A percentile compares a stretch with the other conserved stretches of the same genome.
Evolutionary conservation across 2,329 filamentous ascomycete genomes (phyloP).

Genomic region (Bipolaris oryzae): DNA sequence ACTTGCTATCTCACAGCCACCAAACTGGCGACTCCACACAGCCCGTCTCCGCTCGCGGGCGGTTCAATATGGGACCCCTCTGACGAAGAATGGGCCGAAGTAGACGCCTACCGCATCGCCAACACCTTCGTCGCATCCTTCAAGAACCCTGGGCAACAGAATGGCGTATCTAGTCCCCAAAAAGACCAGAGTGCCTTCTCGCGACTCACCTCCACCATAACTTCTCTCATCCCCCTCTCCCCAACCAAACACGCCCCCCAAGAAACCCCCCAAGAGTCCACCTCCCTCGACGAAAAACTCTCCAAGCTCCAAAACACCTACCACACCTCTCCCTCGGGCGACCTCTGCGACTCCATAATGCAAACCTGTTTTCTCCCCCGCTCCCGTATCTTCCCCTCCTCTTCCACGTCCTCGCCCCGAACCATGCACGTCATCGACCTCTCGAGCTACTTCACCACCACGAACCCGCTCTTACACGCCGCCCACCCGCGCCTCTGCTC

Average conservation of each 20-base stretch:
- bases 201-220: conserved; percentile 3
- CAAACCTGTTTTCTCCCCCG: not conserved
- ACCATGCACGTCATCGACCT: conserved; percentile 20
- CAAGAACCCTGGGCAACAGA: not conserved
- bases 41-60: not conserved
- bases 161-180: not conserved
- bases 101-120: conserved; percentile 7
- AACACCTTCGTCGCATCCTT: conserved; percentile 16
- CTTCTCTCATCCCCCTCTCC: not conserved
- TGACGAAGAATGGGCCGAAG: conserved; percentile 18
- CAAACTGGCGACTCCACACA: not conserved
- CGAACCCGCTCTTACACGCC: not conserved
- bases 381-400: conserved; percentile 1
- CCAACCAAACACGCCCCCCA: not conserved
- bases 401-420: not conserved
- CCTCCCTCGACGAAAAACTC: not conserved
- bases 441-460: not conserved
- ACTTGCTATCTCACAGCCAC: not conserved
- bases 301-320: conserved; percentile 10
- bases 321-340: conserved; percentile 8
- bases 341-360: conserved; percentile 16
- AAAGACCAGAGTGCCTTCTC: not conserved
- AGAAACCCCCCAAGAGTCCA: conserved; percentile 4
- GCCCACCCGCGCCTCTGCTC: conserved; percentile 22
- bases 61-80: conserved; percentile 17